Conservation (phyloP, 257 asterid species). For the Solanum clarkiae region DNA sequence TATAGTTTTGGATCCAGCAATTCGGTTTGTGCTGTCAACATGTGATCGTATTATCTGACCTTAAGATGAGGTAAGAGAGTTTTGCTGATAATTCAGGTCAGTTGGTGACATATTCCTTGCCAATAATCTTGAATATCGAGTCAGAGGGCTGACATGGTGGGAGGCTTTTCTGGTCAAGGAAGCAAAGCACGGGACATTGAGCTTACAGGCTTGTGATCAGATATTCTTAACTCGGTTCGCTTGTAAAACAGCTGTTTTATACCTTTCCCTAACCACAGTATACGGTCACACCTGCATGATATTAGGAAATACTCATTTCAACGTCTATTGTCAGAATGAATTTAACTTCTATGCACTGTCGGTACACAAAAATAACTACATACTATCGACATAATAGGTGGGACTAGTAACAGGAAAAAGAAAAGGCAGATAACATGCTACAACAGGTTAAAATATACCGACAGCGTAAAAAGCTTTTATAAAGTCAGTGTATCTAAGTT, state of each 20-base stretch:
- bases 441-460: neutral
- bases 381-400: neutral
- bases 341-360: neutral
- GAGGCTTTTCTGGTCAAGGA: constrained; percentile 9
- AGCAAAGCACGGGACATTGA: constrained; percentile 35
- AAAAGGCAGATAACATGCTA: neutral
- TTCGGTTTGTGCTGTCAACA: constrained; percentile 38
- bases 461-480: neutral
- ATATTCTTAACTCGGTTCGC: constrained; percentile 54
- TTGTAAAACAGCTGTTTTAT: constrained; percentile 54
- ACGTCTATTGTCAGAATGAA: neutral
- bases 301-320: neutral
- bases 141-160: constrained; percentile 13
- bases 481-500: neutral
- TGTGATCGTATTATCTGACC: constrained; percentile 4
- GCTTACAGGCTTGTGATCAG: constrained; percentile 92
- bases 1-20: constrained; percentile 35
- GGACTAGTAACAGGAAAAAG: neutral
- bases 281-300: constrained; percentile 82
- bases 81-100: constrained; percentile 3
- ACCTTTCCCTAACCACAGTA: constrained; percentile 76
- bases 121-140: constrained; percentile 7
- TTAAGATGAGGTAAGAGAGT: neutral
- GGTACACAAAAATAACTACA: neutral
- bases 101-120: constrained; percentile 12